Base-by-base conservation (phyloP, 2,329 filamentous ascomycete species). In the Diaporthe ilicicola region DNA sequence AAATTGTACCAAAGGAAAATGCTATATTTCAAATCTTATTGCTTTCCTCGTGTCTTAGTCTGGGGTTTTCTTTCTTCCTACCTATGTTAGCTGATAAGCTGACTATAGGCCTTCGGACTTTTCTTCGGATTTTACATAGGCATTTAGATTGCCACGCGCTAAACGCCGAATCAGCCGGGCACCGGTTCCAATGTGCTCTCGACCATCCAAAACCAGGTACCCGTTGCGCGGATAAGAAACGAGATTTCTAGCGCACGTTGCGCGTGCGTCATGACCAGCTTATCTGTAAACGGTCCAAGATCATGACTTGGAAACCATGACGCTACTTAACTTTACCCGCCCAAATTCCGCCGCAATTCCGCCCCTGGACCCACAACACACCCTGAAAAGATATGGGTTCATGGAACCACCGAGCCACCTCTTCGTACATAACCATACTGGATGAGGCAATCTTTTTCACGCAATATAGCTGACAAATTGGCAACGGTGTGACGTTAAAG, bases 331-430 rank as follows among this genome's bases (percentile, higher is more conserved):
- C n/a, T n/a, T 61, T 61, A 46, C 17, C 48, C 56, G 56, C 56
- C 56, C 39, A 62, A 34, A 48, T 22, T 22, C 56, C 19, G 19
- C 32, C 32, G 32, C 32, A 34, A 9, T 34, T 34, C 32, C 32
- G 32, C 32, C 17, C 27, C 27, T 17, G 15, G 59, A 62, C 59
- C 59, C 59, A 62, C 56, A n/a, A 62, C 27, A 62, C 42, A 48
- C 27, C 59, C 59, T 64, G 42, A 64, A 64, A 64, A 64, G 59
- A 64, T 42, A 64, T 64, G 59, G 59, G 59, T 46, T 50, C 59
- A 64, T 64, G 44, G 59, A n/a, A n/a, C n/a, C n/a, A n/a, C n/a
- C n/a, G n/a, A n/a, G 4, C 44, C 59, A 64, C 29, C 22, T 37
- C 15, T n/a, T 13, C 42, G 29, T 34, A 13, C 42, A 64, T 19